phyloP scores from a whole-genome alignment of 306 rosid species.

The Abrus pulchellus region DNA sequence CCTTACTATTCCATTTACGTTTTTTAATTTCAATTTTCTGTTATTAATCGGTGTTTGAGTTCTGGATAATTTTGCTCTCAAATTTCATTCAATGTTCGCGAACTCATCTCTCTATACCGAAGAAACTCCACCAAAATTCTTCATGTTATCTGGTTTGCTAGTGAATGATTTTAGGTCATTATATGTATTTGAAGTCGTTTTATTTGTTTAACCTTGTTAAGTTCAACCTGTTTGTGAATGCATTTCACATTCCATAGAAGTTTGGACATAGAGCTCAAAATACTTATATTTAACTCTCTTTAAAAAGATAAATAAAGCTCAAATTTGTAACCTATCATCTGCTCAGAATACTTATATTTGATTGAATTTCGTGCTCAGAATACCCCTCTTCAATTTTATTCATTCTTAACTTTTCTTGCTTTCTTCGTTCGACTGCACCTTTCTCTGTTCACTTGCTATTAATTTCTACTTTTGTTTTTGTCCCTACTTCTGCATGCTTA shows the following conservation, averaged over 20 bases:
- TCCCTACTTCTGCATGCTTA: not conserved
- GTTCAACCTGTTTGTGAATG: constrained; percentile 8
- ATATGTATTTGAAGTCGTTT: constrained; percentile 11
- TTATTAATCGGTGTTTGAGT: not conserved
- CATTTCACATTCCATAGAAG: not conserved
- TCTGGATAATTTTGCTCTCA: not conserved
- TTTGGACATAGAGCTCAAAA: no score
- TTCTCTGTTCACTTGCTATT: not conserved
- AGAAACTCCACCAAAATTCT: constrained; percentile 28
- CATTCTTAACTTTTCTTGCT: not conserved
- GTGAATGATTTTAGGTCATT: constrained; percentile 25
- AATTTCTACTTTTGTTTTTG: not conserved
- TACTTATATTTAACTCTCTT: no score
- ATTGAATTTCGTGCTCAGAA: no score
- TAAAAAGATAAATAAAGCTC: no score
- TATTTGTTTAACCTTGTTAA: constrained; percentile 6
- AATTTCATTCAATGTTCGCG: not conserved
- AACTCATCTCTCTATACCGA: not conserved
- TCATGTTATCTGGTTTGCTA: constrained; percentile 1
- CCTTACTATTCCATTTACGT: not conserved
- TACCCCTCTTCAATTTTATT: not conserved
- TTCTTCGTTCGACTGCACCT: not conserved
- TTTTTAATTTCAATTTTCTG: not conserved
- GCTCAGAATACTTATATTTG: no score
- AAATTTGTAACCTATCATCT: no score